Conservation (phyloP, 2,329 filamentous ascomycete species). For the Didymella glomerata region DNA sequence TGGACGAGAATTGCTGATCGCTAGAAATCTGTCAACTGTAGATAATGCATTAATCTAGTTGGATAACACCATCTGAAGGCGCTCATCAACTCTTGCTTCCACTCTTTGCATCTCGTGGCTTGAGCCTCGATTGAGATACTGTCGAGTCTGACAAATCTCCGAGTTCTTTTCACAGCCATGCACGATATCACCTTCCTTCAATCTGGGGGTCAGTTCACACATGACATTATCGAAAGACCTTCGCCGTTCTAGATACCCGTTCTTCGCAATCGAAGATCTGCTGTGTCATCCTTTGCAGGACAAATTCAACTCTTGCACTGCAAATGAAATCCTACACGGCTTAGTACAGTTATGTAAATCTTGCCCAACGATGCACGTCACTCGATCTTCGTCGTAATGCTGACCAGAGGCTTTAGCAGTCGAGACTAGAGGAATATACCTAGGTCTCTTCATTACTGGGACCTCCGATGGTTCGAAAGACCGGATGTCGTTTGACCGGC, state of each 20-base stretch:
- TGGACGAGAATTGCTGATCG: not conserved
- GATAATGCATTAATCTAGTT: slow-evolving; percentile 2
- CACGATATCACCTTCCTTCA: not conserved
- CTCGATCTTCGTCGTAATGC: slow-evolving; percentile 7
- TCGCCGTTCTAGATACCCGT: not conserved
- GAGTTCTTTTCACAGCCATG: not conserved
- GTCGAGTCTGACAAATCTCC: not conserved
- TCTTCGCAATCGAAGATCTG: not conserved
- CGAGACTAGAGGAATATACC: not conserved
- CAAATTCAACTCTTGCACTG: not conserved
- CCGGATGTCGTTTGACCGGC: not conserved
- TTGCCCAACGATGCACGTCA: slow-evolving; percentile 1
- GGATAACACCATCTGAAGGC: slow-evolving; percentile 6
- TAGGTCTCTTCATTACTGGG: not conserved
- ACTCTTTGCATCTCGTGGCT: not conserved
- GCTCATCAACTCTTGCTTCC: not conserved
- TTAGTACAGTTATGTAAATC: slow-evolving; percentile 4
- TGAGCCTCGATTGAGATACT: not conserved
- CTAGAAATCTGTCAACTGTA: not conserved
- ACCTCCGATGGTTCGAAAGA: not conserved
- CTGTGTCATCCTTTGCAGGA: slow-evolving; percentile 2
- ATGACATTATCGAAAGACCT: not conserved
- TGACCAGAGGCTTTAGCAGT: slow-evolving; percentile 1
- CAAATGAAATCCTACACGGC: not conserved
- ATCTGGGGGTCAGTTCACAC: not conserved